Percentiles rank a stretch among this genome's conserved stretches.
These are phyloP conservation scores for Lactifluus piperatus DNA, from an alignment of 768 basidiomycete species.

Conservation along the genomic window DNA sequence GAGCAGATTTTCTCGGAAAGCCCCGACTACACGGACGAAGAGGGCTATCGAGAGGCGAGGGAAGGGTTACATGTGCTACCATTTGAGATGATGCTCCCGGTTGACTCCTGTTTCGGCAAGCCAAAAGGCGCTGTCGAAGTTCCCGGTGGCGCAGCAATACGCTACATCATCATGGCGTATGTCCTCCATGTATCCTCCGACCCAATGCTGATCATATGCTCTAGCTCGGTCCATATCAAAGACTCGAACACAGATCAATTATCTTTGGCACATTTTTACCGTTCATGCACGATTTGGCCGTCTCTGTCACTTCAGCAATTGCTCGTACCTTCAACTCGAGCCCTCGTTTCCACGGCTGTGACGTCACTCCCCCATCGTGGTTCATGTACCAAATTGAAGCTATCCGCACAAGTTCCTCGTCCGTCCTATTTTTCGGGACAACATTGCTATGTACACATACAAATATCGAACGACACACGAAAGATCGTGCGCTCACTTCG, in stretches of 20 bases:
- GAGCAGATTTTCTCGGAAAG: constrained; percentile 27
- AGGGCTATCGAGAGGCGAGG: constrained; percentile 53
- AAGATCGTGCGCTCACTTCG: constrained; percentile 58
- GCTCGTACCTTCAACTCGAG: constrained; percentile 51
- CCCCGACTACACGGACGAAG: constrained; percentile 40
- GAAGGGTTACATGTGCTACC: constrained; percentile 65
- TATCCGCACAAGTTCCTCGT: constrained; percentile 63
- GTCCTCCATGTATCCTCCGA: constrained; percentile 25
- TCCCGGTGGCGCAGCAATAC: constrained; percentile 53
- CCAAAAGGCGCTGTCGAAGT: constrained; percentile 50
- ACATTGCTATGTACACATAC: constrained; percentile 56
- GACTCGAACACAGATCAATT: constrained; percentile 47
- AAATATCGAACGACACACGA: constrained; percentile 57
- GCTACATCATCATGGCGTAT: constrained; percentile 76
- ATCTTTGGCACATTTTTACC: constrained; percentile 86
- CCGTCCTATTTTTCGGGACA: constrained; percentile 79
- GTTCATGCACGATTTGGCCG: constrained; percentile 74
- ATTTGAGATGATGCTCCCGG: constrained; percentile 61
- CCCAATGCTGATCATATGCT: not conserved
- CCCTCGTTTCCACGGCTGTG: constrained; percentile 47
- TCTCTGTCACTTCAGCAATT: constrained; percentile 51
- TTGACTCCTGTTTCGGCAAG: constrained; percentile 40
- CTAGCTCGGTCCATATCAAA: constrained; percentile 68
- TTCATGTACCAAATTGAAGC: constrained; percentile 36
- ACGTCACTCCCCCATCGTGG: constrained; percentile 56